phyloP scores from a whole-genome alignment of 148 eudicot species.

The Nepenthes gracilis region DNA sequence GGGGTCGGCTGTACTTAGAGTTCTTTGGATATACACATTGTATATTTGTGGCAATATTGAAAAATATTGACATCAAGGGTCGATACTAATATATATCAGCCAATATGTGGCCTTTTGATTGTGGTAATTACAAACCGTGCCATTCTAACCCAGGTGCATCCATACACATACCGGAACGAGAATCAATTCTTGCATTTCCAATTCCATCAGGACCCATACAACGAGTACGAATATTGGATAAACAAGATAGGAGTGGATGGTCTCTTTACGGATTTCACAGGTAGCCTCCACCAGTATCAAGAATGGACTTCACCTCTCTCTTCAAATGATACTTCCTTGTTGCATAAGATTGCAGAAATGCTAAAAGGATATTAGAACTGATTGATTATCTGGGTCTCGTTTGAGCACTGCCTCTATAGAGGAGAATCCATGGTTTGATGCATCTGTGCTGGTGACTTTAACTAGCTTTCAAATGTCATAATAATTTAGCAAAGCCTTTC shows the following conservation, averaged over 20 bases:
- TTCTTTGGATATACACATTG: no score
- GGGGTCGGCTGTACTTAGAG: no score
- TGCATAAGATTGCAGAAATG: conserved; percentile 46
- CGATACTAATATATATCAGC: no score
- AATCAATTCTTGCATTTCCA: conserved; percentile 59
- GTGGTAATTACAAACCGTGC: neutral
- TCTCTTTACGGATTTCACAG: conserved; percentile 85
- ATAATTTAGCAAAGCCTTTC: no score
- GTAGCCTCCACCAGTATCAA: conserved; percentile 74
- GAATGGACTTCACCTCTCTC: conserved; percentile 55
- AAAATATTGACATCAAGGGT: no score
- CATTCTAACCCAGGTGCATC: conserved; percentile 59
- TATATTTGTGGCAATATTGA: no score
- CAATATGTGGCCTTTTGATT: no score
- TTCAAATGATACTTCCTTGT: conserved; percentile 8
- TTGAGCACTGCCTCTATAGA: no score
- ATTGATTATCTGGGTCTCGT: neutral
- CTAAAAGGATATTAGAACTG: conserved; percentile 2
- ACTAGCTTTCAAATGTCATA: no score
- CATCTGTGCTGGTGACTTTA: no score
- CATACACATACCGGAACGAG: conserved; percentile 85
- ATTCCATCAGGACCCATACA: conserved; percentile 70
- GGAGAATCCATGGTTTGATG: no score
- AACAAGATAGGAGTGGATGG: conserved; percentile 81
- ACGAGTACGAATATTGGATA: conserved; percentile 74